These are phyloP conservation scores for Aspergillus ibericus DNA, from an alignment of 2,329 filamentous ascomycete species.

Conservation along the genomic window DNA sequence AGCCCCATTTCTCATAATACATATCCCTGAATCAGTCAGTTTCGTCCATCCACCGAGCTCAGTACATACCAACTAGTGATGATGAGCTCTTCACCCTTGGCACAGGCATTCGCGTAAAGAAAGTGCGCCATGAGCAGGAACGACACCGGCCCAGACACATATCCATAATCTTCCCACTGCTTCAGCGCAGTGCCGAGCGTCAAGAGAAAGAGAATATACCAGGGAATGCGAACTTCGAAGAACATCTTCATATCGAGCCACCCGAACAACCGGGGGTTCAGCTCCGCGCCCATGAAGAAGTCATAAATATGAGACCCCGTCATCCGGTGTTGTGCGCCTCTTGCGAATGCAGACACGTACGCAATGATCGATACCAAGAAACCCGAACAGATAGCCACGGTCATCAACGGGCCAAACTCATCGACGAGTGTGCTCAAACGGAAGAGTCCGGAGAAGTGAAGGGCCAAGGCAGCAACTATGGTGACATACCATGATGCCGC, in stretches of 20 bases:
- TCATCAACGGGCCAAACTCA: slow-evolving; percentile 90
- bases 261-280: slow-evolving; percentile 80
- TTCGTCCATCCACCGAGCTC: not conserved
- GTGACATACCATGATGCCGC: slow-evolving; percentile 83
- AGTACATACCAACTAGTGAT: slow-evolving; percentile 69
- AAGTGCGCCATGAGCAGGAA: slow-evolving; percentile 88
- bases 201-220: slow-evolving; percentile 83
- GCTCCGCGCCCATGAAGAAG: slow-evolving; percentile 86
- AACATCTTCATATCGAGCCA: slow-evolving; percentile 93
- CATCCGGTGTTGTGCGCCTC: slow-evolving; percentile 87
- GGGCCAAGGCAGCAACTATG: slow-evolving; percentile 63
- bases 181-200: slow-evolving; percentile 71
- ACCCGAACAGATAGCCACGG: slow-evolving; percentile 86
- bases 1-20: slow-evolving; percentile 94
- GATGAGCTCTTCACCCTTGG: slow-evolving; percentile 88
- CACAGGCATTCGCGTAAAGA: slow-evolving; percentile 85
- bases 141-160: slow-evolving; percentile 74
- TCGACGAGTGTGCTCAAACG: slow-evolving; percentile 86
- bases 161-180: slow-evolving; percentile 80
- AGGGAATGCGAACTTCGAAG: slow-evolving; percentile 89
- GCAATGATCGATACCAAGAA: slow-evolving; percentile 78
- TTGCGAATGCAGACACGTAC: slow-evolving; percentile 78
- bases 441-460: slow-evolving; percentile 83
- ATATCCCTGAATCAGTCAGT: slow-evolving; percentile 62
- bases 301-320: slow-evolving; percentile 78